Evolutionary conservation across 352 stramenopile species (phyloP), one percentile per base, ranked within the genome.

Genomic region (Phytophthora pseudosyringae): DNA sequence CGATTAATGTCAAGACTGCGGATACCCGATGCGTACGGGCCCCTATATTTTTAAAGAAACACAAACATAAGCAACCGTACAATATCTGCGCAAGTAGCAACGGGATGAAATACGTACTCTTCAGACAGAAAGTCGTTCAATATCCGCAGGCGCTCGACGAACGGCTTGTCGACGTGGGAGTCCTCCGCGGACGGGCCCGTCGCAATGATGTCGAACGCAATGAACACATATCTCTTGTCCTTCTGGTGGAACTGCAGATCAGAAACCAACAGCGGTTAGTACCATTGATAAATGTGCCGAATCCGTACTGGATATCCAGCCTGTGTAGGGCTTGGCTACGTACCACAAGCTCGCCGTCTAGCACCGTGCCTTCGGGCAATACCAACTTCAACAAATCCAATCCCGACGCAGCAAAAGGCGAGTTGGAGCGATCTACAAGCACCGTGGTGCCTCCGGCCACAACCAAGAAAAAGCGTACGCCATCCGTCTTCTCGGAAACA

Each of bases 401-500:
- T 4, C 88, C 88, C n/a, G 81, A 83, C 9, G 86, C 86, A 56
- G 83, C 83, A 66, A 93, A 96, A 16, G 86, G 73, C 16, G 81
- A 72, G 64, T 94, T 94, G 36, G 84, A 92, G 25, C 88, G 77
- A 64, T 96, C 88, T 26, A 96, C 75, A 2, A 96, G 64, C 45
- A 89, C 84, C 0, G 84, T 78, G 1, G 70, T 86, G 36, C 77
- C 83, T 38, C 75, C 83, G 0, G 89, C 81, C 40, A 94, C 83
- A 44, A 97, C 86, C 12, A 97, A 77, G 46, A 97, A 96, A 47
- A 97, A 97, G 29, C 91, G 86, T 55, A 97, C 89, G 25, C 90
- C 91, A 60, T 97, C 91, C 5, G 91, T 97, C 76, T 97, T 97
- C 69, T 97, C 91, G 9, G 89, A 94, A 9, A 96, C 81, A 62